Base-by-base conservation (phyloP, 2,329 filamentous ascomycete genomes). In the Chrysoporthe deuterocubensis region DNA sequence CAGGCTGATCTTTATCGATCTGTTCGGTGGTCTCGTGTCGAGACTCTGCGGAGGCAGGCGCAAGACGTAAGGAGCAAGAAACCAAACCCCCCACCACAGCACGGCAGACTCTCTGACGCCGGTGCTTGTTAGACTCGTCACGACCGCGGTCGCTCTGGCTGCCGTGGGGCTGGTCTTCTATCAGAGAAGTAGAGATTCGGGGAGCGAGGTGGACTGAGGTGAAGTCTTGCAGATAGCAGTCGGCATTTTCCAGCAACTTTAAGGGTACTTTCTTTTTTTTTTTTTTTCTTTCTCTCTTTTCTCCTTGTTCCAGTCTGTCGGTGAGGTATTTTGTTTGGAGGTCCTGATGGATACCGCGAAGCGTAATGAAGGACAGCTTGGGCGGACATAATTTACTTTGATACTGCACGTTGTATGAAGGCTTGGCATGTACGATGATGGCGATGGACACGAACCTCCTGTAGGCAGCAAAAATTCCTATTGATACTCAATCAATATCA, bases 1-100 rank as follows among this genome's bases (percentile, higher is more conserved):
- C 57, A 62, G 69, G 65, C 46, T 64, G 57, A 67, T 70, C 26
- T 70, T 71, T 54, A 67, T 71, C 60, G 67, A 70, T 40, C 67
- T 69, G 64, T 64, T 71, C 48, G 70, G 70, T 37, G 64, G 64
- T 14, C 65, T 71, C 59, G 61, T 71, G 40, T 61, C 48, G 32
- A 67, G 67, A 52, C 62, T 71, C 13, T 69, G 59, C 56, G 70
- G 69, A 32, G 57, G 66, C 46, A 48, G 56, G 57, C 69, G 66
- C 61, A 67, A 69, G 66, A 69, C 68, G 69, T 69, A 68, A 71
- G 66, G 66, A 67, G 65, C 65, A 65, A 50, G 26, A 48, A 26
- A 60, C 13, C 54, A n/a, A 40, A 67, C 21, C 69, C 67, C 63
- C 62, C 63, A 57, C 48, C 37, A 48, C 56, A 56, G 64, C 40